Base-by-base conservation (phyloP, 2,329 filamentous ascomycete genomes). In the Alternaria rosae region DNA sequence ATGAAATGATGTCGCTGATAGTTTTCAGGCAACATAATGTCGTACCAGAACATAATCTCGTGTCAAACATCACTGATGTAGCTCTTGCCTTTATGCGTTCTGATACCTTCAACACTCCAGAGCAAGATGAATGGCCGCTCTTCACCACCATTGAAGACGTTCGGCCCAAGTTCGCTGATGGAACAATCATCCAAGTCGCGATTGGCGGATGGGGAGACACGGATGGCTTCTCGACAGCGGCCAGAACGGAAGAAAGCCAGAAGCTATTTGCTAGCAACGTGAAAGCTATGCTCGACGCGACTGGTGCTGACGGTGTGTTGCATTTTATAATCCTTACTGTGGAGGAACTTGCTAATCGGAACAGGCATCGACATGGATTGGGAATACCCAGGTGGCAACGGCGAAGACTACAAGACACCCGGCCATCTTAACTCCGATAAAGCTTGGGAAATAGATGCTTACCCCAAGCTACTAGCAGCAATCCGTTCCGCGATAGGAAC, bases 201-300 rank as follows among this genome's bases (percentile, higher is more conserved):
- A 88, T 93, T 66, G 91, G 91, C 12, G 91, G 91, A 52, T 93
- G 91, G 91, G 90, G 89, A 0, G 88, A 92, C 59, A 88, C 85
- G 0, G 76, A 78, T 5, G 89, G 89, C 0, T 93, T 92, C 68
- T 84, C 86, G 0, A 75, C 52, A 0, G 90, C 85, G 0, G 87
- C 88, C 2, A 83, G 81, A 53, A 83, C 83, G 4, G 81, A 84
- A 0, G 7, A 84, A 86, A 47, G 81, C 81, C 69, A 80, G 21
- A 55, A 59, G 32, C 23, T 79, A 1, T 93, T 90, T 79, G 88
- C 90, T 4, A 81, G 82, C 50, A 91, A 91, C 62, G 84, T 92
- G 1, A 86, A 84, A 6, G 78, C 79, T 21, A 90, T 92, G 86
- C 82, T 92, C 1, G 79, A 85, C 11, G 47, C 43, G 3, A 78